A percentile compares a stretch with the other conserved stretches of the same genome.
These are phyloP conservation scores for Omphalea diandra DNA, from an alignment of 441 rosid species.

Conservation along the genomic window DNA sequence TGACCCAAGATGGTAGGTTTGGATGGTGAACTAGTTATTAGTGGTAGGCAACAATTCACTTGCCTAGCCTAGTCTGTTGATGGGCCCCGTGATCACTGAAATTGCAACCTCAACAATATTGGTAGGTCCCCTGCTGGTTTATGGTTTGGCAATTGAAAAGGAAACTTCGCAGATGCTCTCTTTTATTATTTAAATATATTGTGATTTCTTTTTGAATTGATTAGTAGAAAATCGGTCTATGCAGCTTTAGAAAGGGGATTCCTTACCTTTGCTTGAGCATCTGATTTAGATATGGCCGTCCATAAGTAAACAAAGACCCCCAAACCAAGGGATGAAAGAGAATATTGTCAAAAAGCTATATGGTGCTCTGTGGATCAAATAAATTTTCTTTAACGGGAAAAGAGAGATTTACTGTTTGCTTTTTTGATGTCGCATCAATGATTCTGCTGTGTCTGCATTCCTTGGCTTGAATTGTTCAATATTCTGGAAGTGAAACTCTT, in stretches of 20 bases:
- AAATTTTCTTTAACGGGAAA: conserved; percentile 14
- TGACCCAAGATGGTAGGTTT: conserved; percentile 14
- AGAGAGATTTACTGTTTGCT: not conserved
- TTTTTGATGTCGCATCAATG: not conserved
- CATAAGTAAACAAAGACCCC: conserved; percentile 15
- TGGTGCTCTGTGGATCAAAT: conserved; percentile 36
- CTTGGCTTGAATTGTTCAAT: conserved; percentile 22
- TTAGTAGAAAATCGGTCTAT: conserved; percentile 28
- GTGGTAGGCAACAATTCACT: conserved; percentile 12
- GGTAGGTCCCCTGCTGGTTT: conserved; percentile 16
- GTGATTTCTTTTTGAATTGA: conserved; percentile 27
- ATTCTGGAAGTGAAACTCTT: not conserved
- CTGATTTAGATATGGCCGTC: conserved; percentile 5
- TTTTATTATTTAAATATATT: conserved; percentile 27
- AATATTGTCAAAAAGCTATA: conserved; percentile 35
- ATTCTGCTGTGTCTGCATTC: conserved; percentile 2
- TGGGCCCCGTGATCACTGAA: too few relatives aligned
- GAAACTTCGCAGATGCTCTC: conserved; percentile 19
- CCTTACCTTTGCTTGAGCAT: conserved; percentile 43
- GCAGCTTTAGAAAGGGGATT: conserved; percentile 43
- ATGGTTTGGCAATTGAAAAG: conserved; percentile 21
- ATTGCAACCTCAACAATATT: too few relatives aligned
- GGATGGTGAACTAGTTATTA: not conserved
- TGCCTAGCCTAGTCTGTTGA: conserved; percentile 1
- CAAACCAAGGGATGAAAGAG: conserved; percentile 22